These are phyloP conservation scores for Yarrowia yakushimensis DNA, from an alignment of 805 yeast species.

Conservation along the genomic window DNA sequence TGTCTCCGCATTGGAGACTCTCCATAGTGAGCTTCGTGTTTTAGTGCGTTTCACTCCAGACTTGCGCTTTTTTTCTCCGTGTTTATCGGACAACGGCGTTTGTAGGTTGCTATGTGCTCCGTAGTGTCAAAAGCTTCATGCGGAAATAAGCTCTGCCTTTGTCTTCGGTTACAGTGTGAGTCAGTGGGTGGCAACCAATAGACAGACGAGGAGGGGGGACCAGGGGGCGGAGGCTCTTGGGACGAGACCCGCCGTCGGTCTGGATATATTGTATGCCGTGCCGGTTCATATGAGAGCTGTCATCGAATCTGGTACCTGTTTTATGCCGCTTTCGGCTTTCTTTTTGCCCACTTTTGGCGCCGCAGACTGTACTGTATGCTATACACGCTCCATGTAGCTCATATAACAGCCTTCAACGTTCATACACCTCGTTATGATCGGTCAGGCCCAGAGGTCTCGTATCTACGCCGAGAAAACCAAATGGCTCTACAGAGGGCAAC, in stretches of 20 bases:
- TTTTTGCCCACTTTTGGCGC: background rate
- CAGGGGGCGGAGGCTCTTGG: background rate
- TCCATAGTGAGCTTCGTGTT: background rate
- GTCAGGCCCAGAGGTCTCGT: background rate
- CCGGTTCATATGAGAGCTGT: no score
- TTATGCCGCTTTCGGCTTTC: background rate
- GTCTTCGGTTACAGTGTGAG: slow-evolving; percentile 17
- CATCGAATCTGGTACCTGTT: background rate
- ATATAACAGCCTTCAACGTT: slow-evolving; percentile 14
- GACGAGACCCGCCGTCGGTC: no score
- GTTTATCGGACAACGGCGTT: slow-evolving; percentile 9
- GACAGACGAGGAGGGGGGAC: background rate
- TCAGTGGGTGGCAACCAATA: slow-evolving; percentile 18
- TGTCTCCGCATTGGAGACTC: slow-evolving; percentile 4
- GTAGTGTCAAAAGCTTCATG: background rate
- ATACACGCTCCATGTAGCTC: slow-evolving; percentile 15
- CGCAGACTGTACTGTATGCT: background rate
- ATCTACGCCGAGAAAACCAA: background rate
- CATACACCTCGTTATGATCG: background rate
- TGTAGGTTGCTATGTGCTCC: slow-evolving; percentile 1
- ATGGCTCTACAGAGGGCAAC: background rate
- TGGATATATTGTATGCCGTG: background rate
- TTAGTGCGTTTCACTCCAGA: background rate
- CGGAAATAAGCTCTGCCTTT: background rate
- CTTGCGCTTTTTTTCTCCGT: background rate